A percentile compares a stretch with the other conserved stretches of the same genome.
Evolutionary conservation across 2,329 filamentous ascomycete species (phyloP).

Genomic region (Penicillium sp.): DNA sequence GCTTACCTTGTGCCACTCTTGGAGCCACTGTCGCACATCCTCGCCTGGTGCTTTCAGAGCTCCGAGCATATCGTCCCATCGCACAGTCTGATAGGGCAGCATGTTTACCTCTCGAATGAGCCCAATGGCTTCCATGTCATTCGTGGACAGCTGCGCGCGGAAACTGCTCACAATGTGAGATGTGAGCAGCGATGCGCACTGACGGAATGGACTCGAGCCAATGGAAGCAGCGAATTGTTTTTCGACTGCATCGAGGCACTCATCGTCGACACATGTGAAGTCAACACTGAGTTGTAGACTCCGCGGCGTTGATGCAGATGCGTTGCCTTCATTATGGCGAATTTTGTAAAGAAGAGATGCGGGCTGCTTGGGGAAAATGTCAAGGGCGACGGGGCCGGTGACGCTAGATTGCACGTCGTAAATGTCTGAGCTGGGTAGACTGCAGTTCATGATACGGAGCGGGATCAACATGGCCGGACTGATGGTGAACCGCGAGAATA

Average conservation of each 20-base stretch:
- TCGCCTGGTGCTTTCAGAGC: conserved; percentile 49
- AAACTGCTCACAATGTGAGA: conserved; percentile 52
- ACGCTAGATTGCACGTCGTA: conserved; percentile 57
- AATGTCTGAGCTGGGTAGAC: conserved; percentile 67
- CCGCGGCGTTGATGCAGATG: conserved; percentile 28
- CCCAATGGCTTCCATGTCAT: conserved; percentile 55
- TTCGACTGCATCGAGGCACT: conserved; percentile 58
- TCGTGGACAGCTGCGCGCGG: conserved; percentile 47
- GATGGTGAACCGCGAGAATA: conserved; percentile 90
- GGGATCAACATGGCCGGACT: conserved; percentile 76
- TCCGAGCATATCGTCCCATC: conserved; percentile 55
- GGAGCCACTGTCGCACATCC: conserved; percentile 53
- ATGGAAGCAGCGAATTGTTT: conserved; percentile 50
- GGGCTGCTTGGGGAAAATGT: conserved; percentile 78
- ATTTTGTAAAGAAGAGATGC: conserved; percentile 80
- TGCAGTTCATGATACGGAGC: conserved; percentile 69
- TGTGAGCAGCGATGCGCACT: conserved; percentile 53
- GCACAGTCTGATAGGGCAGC: conserved; percentile 52
- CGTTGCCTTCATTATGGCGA: conserved; percentile 31
- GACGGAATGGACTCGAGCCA: conserved; percentile 47
- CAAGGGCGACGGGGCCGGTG: conserved; percentile 48
- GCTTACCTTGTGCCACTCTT: conserved; percentile 57
- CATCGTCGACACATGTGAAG: conserved; percentile 75
- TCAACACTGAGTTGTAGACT: conserved; percentile 63
- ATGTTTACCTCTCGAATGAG: conserved; percentile 55